Evolutionary conservation across 805 yeast genomes (phyloP), one percentile per base, ranked within the genome.

Genomic region (Metschnikowia peoriensis): DNA sequence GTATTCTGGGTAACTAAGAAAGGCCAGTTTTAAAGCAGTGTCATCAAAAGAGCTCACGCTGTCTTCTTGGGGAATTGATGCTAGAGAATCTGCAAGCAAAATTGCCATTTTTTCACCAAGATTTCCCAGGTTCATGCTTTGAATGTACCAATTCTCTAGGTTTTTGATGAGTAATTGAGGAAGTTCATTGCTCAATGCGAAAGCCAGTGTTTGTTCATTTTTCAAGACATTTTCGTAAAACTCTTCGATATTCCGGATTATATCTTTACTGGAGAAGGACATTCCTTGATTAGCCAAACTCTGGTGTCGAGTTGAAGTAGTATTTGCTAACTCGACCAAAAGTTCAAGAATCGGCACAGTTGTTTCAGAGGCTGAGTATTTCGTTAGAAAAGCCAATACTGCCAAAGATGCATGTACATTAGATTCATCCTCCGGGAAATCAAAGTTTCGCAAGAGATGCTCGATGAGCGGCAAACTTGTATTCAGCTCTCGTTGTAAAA

Each of bases 351-450:
- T 62, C 0, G 62, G 57, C 17, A 78, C 61, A 73, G 84, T 77
- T 27, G 66, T 47, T 1, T 22, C 41, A 10, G 49, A 54, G 7
- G 61, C 41, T 1, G 46, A 38, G 12, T 51, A 32, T 17, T 65
- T 61, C 3, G 73, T 51, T 22, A 86, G 62, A 1, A 77, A 52
- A 1, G 79, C 70, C 16, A 89, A 59, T 1, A 91, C 64, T 0
- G 88, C 77, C 41, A 89, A 67, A 0, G 98, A 97, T 7, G 88
- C 71, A 64, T 93, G 97, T 0, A 82, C 72, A 7, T 86, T 69
- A 87, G 90, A 89, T 56, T 91, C 98, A 59, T 91, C 97, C 57
- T 93, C 99, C 41, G 80, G 81, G 29, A 91, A 83, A 57, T 88
- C 81, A 71, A 89, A 93, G 49, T 79, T 78, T 22, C 74, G 72